Evolutionary conservation across 495 filamentous ascomycete genomes (phyloP).

Genomic region (Corynascus novoguineensis): DNA sequence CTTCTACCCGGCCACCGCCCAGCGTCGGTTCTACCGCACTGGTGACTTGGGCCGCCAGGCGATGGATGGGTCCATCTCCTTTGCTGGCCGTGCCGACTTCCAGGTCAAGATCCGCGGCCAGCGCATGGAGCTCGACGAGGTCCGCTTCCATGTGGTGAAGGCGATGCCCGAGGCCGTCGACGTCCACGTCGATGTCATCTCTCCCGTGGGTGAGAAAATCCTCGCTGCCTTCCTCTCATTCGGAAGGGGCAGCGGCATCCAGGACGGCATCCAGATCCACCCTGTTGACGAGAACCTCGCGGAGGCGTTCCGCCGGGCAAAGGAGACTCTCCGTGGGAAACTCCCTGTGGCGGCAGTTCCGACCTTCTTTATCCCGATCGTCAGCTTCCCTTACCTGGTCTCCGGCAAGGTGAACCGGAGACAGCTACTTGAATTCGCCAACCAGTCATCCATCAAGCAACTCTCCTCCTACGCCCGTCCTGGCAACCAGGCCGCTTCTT

Average conservation of each 20-base stretch:
- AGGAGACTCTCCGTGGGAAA: background rate
- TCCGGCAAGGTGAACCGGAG: slow-evolving; percentile 7
- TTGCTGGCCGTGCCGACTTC: slow-evolving; percentile 2
- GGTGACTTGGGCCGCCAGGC: slow-evolving; percentile 10
- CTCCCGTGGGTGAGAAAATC: background rate
- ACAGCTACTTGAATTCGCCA: slow-evolving; percentile 6
- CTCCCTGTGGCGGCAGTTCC: slow-evolving; percentile 4
- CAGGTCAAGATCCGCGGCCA: slow-evolving; percentile 11
- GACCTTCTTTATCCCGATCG: slow-evolving; percentile 1
- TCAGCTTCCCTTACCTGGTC: slow-evolving; percentile 1
- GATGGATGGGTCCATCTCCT: slow-evolving; percentile 3
- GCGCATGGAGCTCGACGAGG: slow-evolving; percentile 10
- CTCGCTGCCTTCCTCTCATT: slow-evolving; percentile 8
- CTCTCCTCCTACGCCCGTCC: slow-evolving; percentile 2
- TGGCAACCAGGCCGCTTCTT: no score
- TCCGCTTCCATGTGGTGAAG: slow-evolving; percentile 6
- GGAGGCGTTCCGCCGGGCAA: background rate
- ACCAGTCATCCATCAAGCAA: background rate
- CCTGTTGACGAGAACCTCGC: background rate
- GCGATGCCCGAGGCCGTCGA: background rate
- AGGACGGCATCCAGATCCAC: background rate
- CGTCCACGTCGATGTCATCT: background rate
- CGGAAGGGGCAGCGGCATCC: background rate
- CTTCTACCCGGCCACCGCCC: background rate
- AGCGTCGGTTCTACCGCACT: slow-evolving; percentile 3